Evolutionary conservation across 768 basidiomycete species (phyloP).

Genomic region (Rhodotorula paludigena): DNA sequence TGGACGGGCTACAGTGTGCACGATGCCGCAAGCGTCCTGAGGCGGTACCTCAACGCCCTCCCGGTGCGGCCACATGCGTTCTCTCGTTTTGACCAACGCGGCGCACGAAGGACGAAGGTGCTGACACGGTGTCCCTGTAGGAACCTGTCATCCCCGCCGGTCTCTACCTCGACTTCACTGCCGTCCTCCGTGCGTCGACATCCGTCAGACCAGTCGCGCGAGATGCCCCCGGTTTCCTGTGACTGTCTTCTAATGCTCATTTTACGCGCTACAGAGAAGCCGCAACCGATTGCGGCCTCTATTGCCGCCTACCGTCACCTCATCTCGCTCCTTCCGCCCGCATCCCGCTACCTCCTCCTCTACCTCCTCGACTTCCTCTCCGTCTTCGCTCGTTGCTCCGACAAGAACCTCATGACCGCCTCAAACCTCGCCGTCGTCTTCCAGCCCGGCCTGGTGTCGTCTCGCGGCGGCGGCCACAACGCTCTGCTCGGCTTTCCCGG

Average conservation of each 20-base stretch:
- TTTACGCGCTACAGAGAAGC: constrained; percentile 53
- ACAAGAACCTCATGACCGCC: constrained; percentile 93
- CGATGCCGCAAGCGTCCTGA: constrained; percentile 93
- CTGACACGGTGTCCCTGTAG: constrained; percentile 49
- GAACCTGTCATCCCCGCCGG: constrained; percentile 91
- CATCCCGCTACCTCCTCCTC: constrained; percentile 91
- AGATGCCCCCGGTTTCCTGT: neutral
- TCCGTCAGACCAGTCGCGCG: neutral
- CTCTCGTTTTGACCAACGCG: neutral
- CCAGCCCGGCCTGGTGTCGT: constrained; percentile 91
- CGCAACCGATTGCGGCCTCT: constrained; percentile 64
- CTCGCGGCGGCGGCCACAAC: constrained; percentile 48
- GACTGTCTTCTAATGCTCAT: neutral
- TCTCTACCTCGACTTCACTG: constrained; percentile 85
- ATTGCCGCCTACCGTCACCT: constrained; percentile 76
- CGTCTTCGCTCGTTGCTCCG: constrained; percentile 84
- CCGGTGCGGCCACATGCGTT: constrained; percentile 58
- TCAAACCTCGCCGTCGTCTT: constrained; percentile 94
- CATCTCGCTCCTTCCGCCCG: constrained; percentile 74
- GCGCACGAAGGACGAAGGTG: constrained; percentile 8
- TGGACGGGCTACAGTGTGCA: constrained; percentile 92
- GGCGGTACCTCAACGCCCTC: constrained; percentile 92
- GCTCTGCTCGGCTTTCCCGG: constrained; percentile 36
- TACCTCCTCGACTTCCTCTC: constrained; percentile 94
- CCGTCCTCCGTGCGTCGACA: constrained; percentile 60